These are phyloP conservation scores for Candida sithepensis DNA, from an alignment of 805 yeast genomes.

Conservation along the genomic window DNA sequence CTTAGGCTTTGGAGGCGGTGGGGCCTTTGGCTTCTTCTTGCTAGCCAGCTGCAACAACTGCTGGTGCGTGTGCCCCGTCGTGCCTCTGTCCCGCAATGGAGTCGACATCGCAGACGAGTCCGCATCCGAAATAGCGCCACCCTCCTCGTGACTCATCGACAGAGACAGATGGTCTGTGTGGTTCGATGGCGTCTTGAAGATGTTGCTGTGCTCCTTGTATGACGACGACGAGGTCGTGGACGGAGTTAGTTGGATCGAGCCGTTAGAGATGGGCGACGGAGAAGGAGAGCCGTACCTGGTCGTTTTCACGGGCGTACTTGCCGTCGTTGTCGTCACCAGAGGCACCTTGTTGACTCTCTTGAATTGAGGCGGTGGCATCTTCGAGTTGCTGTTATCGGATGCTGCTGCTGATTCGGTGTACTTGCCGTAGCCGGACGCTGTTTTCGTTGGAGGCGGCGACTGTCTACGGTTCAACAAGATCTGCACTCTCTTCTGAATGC, in stretches of 20 bases:
- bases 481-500: constrained; percentile 55
- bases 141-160: not conserved
- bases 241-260: constrained; percentile 6
- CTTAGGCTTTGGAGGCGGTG: constrained; percentile 59
- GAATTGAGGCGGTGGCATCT: constrained; percentile 18
- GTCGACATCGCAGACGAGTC: constrained; percentile 18
- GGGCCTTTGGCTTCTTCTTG: constrained; percentile 18
- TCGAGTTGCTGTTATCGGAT: not conserved
- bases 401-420: constrained; percentile 44
- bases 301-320: constrained; percentile 9
- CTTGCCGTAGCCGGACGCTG: constrained; percentile 82
- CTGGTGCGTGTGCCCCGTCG: not conserved
- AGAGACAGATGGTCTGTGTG: not conserved
- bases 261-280: constrained; percentile 4
- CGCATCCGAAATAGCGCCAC: not conserved
- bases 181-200: constrained; percentile 2
- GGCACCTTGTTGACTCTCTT: constrained; percentile 19
- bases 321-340: not conserved
- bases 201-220: constrained; percentile 1
- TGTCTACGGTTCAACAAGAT: constrained; percentile 41
- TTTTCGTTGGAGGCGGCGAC: constrained; percentile 47
- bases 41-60: constrained; percentile 5
- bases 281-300: constrained; percentile 8
- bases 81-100: constrained; percentile 7
- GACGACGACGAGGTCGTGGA: constrained; percentile 9